Conservation (phyloP, 1,139 yeast species). For the Meyerozyma smithsonii region DNA sequence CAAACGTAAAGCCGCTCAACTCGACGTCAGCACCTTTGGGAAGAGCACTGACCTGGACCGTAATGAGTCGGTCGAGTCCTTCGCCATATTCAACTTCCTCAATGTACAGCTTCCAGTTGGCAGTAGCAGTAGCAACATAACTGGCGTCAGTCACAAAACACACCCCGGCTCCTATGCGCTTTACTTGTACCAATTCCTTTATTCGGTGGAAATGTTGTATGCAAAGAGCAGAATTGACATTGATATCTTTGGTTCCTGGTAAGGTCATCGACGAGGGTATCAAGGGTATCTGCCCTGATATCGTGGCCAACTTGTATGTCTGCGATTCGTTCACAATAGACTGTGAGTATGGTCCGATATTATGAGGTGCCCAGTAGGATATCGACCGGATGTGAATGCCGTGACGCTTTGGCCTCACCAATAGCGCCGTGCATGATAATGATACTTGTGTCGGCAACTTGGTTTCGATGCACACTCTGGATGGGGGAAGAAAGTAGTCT, state of each 20-base stretch:
- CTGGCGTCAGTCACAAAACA: conserved; percentile 47
- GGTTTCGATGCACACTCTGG: conserved; percentile 80
- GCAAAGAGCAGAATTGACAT: conserved; percentile 43
- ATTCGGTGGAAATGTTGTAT: conserved; percentile 74
- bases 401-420: conserved; percentile 19
- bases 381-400: conserved; percentile 90
- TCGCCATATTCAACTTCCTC: conserved; percentile 13
- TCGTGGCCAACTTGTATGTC: conserved; percentile 40
- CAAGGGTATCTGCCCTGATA: conserved; percentile 94
- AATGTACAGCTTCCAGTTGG: conserved; percentile 37
- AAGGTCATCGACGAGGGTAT: conserved; percentile 66
- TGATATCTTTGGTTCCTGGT: conserved; percentile 15
- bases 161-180: conserved; percentile 39
- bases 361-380: conserved; percentile 97
- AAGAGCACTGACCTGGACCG: conserved; percentile 56
- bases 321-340: conserved; percentile 49
- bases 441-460: conserved; percentile 42
- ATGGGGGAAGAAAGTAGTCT: conserved; percentile 67
- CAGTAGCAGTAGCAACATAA: conserved; percentile 24
- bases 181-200: conserved; percentile 47
- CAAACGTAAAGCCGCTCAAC: conserved; percentile 65
- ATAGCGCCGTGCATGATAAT: conserved; percentile 53
- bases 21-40: conserved; percentile 74
- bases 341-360: conserved; percentile 96
- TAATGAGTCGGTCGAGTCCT: conserved; percentile 29